Percentiles rank a stretch among this genome's conserved stretches.
Evolutionary conservation across 2,329 filamentous ascomycete genomes (phyloP).

Genomic region (Epichloe baconii): DNA sequence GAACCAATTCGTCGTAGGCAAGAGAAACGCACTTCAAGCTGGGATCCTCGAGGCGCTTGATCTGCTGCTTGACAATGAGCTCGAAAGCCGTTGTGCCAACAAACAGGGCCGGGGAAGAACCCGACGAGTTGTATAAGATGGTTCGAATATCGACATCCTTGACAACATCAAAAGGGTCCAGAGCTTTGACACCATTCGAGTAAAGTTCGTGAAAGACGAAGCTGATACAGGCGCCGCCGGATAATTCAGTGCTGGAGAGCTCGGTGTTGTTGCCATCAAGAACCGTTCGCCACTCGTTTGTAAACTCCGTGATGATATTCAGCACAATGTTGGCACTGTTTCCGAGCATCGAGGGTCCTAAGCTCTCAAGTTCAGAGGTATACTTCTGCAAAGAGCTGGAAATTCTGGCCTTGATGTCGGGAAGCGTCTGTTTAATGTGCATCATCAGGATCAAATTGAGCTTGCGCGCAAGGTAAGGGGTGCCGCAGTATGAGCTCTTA

Average conservation of each 20-base stretch:
- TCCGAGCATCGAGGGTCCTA: constrained; percentile 89
- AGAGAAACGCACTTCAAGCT: constrained; percentile 95
- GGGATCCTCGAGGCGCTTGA: constrained; percentile 89
- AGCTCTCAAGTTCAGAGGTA: constrained; percentile 59
- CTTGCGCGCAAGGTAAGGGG: constrained; percentile 90
- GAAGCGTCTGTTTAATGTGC: constrained; percentile 99
- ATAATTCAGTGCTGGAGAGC: constrained; percentile 85
- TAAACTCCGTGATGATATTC: constrained; percentile 98
- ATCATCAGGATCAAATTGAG: constrained; percentile 99
- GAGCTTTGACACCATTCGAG: constrained; percentile 90
- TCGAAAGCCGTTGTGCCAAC: constrained; percentile 98
- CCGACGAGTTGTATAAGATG: constrained; percentile 97
- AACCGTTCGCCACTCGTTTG: constrained; percentile 92
- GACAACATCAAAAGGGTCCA: constrained; percentile 93
- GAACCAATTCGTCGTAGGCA: constrained; percentile 93
- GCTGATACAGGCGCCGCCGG: constrained; percentile 93
- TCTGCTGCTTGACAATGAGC: constrained; percentile 96
- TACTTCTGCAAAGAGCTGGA: constrained; percentile 92
- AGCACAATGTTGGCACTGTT: constrained; percentile 94
- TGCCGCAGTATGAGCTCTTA: constrained; percentile 97
- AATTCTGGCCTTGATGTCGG: constrained; percentile 96
- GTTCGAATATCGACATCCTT: constrained; percentile 97
- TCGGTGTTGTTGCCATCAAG: constrained; percentile 95
- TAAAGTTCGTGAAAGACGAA: constrained; percentile 99
- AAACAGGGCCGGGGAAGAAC: constrained; percentile 89